A percentile compares a stretch with the other conserved stretches of the same genome.
Evolutionary conservation across 2,329 filamentous ascomycete genomes (phyloP).

Genomic region (Talaromyces sp.): DNA sequence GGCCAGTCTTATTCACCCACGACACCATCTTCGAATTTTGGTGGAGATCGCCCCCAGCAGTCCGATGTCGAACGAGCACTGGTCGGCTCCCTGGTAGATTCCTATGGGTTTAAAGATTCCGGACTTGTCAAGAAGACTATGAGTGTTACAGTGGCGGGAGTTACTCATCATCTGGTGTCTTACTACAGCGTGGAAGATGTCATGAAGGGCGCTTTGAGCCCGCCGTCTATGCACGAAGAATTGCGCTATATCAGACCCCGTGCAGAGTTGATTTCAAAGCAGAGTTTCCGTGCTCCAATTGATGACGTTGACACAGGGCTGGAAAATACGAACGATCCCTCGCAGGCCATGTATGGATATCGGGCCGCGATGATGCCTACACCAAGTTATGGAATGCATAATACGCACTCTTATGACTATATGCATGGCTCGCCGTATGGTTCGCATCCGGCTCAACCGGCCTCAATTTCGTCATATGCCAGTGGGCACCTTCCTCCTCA

Average conservation of each 20-base stretch:
- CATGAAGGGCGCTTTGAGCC: constrained; percentile 53
- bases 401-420: constrained; percentile 33
- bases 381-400: constrained; percentile 33
- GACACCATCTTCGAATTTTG: constrained; percentile 29
- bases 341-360: constrained; percentile 38
- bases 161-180: constrained; percentile 79
- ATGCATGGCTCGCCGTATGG: constrained; percentile 31
- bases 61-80: constrained; percentile 53
- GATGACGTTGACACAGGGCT: constrained; percentile 52
- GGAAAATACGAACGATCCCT: constrained; percentile 36
- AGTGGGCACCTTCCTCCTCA: constrained; percentile 30
- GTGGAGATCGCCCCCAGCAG: constrained; percentile 35
- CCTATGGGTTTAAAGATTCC: constrained; percentile 76
- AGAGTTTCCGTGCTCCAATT: constrained; percentile 63
- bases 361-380: constrained; percentile 34
- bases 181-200: constrained; percentile 84
- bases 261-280: constrained; percentile 53
- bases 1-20: constrained; percentile 38
- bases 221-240: constrained; percentile 53
- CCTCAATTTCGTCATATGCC: constrained; percentile 30
- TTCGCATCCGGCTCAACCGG: constrained; percentile 31
- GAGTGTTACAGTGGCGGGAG: constrained; percentile 67
- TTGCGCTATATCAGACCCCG: constrained; percentile 53
- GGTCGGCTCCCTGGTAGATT: constrained; percentile 81
- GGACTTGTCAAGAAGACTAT: constrained; percentile 92